Percentiles rank a stretch among this genome's conserved stretches.
phyloP scores from a whole-genome alignment of 73 alveolate genomes.

The Paramecium bursaria region DNA sequence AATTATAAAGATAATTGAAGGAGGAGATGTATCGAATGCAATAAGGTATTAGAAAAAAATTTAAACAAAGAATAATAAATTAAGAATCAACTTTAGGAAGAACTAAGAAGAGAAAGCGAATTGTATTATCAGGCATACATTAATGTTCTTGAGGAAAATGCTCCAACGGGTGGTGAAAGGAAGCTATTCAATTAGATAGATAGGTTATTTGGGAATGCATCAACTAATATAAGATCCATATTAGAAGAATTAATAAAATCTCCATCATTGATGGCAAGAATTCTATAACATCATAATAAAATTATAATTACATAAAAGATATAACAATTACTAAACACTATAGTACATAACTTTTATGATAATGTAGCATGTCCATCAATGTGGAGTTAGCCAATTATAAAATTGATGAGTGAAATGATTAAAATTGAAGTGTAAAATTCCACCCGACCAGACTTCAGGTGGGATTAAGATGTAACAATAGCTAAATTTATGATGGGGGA shows the following conservation, averaged over 20 bases:
- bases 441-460: constrained; percentile 20
- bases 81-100: constrained; percentile 20
- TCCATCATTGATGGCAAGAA: not conserved
- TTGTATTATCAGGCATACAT: constrained; percentile 26
- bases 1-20: not conserved
- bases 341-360: constrained; percentile 35
- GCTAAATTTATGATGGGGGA: constrained; percentile 27
- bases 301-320: not conserved
- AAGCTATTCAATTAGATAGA: not conserved
- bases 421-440: constrained; percentile 14
- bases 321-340: not conserved
- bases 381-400: constrained; percentile 56
- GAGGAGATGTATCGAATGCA: constrained; percentile 23
- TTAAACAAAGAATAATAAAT: constrained; percentile 37
- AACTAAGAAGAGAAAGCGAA: constrained; percentile 13
- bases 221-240: not conserved
- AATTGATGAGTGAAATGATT: constrained; percentile 51
- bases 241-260: not conserved
- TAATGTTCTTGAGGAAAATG: constrained; percentile 25
- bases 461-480: constrained; percentile 42
- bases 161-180: not conserved
- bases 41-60: too few relatives aligned
- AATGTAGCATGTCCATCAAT: constrained; percentile 54
- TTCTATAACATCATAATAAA: constrained; percentile 46
- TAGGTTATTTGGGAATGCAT: constrained; percentile 27